Base-by-base conservation (phyloP, 1,139 yeast genomes). In the Zygotorulaspora mrakii region DNA sequence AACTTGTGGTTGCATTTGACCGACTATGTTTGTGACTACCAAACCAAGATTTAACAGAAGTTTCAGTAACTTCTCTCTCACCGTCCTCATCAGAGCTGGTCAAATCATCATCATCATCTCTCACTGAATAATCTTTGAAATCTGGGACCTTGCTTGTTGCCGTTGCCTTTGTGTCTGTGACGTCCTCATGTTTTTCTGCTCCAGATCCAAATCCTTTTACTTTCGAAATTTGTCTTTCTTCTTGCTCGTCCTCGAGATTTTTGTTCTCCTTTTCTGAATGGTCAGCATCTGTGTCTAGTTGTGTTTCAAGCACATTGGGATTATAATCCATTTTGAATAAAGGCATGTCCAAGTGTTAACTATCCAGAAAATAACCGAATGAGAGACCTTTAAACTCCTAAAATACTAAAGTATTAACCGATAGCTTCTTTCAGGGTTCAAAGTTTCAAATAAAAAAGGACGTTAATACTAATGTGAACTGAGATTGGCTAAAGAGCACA, bases 71-170 rank as follows among this genome's bases (percentile, higher is more conserved):
- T 14, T 35, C 44, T 17, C 24, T 39, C 7, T 27, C 30, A 0
- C 26, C 33, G 13, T 35, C 46, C 21, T 47, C 47, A 21, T 47
- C 51, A 9, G 51, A 47, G 18, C 48, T 43, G 4, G 51, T 47
- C 16, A 37, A 32, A 14, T 47, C 50, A 17, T 42, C 48, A 35
- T 42, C 48, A 35, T 47, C 47, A 10, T 46, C 49, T 21, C 41
- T 34, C 12, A 46, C 37, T 4, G 41, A 30, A 22, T 46, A 45
- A 16, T 45, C 39, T n/a, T 42, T 42, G 7, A 45, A 24, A 3
- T 23, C 30, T 9, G 47, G 45, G 8, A 27, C 27, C 14, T 25
- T 6, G 7, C 16, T 6, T 4, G 10, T n/a, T 25, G 12, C 8
- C 28, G 16, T n/a, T n/a, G n/a, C n/a, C n/a, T n/a, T n/a, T n/a